Conservation (phyloP, 108 stramenopile genomes). For the Mayamaea pseudoterrestris region DNA sequence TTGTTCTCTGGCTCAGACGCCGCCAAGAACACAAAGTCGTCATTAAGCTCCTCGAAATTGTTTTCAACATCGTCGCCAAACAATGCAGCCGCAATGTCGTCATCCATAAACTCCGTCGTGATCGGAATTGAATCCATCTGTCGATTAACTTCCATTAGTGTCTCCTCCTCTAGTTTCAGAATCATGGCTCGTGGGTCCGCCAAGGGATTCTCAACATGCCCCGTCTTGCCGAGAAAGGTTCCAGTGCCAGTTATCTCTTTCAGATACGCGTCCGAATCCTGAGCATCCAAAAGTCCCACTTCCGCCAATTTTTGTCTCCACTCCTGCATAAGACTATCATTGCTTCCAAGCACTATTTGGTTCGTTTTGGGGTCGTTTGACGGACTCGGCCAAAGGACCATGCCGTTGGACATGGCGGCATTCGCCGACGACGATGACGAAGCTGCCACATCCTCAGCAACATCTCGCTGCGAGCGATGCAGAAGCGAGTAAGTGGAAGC, state of each 20-base stretch:
- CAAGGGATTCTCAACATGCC: constrained; percentile 15
- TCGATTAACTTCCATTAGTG: constrained; percentile 53
- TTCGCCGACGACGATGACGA: constrained; percentile 20
- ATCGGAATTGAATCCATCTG: constrained; percentile 78
- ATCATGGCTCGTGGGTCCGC: constrained; percentile 26
- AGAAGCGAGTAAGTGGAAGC: constrained; percentile 68
- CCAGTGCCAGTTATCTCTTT: constrained; percentile 69
- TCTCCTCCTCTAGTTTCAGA: constrained; percentile 32
- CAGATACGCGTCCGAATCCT: constrained; percentile 83
- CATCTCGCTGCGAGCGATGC: constrained; percentile 76
- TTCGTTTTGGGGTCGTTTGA: constrained; percentile 37
- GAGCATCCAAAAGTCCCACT: constrained; percentile 50
- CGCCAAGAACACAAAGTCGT: constrained; percentile 91
- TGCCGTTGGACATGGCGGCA: constrained; percentile 13
- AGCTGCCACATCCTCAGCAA: constrained; percentile 32
- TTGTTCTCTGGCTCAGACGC: constrained; percentile 43
- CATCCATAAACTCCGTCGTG: constrained; percentile 82
- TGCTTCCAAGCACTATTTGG: constrained; percentile 20
- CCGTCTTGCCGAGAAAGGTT: constrained; percentile 9
- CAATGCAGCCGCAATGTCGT: constrained; percentile 81
- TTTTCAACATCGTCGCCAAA: constrained; percentile 71
- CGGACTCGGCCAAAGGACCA: constrained; percentile 54
- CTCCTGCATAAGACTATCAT: constrained; percentile 2
- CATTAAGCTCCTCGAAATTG: constrained; percentile 83
- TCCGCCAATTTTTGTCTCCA: constrained; percentile 22